A percentile compares a stretch with the other conserved stretches of the same genome.
Conservation (phyloP, 805 yeast species). For the Zygotorulaspora florentina region DNA sequence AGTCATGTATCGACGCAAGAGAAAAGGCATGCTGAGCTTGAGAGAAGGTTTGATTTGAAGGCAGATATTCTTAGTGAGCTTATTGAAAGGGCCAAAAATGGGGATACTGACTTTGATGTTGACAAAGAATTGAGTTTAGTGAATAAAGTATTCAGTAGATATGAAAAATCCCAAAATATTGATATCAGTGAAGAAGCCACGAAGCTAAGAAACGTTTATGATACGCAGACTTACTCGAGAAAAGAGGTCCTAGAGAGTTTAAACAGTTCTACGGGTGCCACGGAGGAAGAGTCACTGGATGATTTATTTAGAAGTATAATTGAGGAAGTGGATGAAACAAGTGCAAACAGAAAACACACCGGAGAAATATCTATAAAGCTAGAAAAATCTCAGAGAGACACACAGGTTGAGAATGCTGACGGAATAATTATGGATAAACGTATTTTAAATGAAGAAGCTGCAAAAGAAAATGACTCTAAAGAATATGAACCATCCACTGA, state of each 20-base stretch:
- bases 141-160: constrained; percentile 33
- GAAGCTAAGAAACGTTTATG: constrained; percentile 7
- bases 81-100: constrained; percentile 38
- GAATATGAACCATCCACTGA: constrained; percentile 34
- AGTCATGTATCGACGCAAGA: constrained; percentile 44
- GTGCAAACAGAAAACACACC: neutral
- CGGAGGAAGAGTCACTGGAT: constrained; percentile 27
- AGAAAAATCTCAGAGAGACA: neutral
- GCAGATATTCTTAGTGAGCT: constrained; percentile 37
- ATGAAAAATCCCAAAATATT: constrained; percentile 13
- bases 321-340: constrained; percentile 20
- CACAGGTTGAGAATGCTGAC: neutral
- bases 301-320: constrained; percentile 31
- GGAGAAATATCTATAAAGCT: neutral
- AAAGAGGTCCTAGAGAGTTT: constrained; percentile 28
- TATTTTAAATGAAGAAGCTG: constrained; percentile 14
- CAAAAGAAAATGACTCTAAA: constrained; percentile 25
- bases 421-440: constrained; percentile 23
- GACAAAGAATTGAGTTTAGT: constrained; percentile 40
- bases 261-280: constrained; percentile 16
- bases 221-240: constrained; percentile 8
- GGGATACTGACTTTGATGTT: constrained; percentile 37
- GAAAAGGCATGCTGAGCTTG: constrained; percentile 39
- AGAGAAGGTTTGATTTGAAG: constrained; percentile 38
- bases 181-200: constrained; percentile 20